Conservation (phyloP, 305 asterid species). For the Fraxinus floribunda region DNA sequence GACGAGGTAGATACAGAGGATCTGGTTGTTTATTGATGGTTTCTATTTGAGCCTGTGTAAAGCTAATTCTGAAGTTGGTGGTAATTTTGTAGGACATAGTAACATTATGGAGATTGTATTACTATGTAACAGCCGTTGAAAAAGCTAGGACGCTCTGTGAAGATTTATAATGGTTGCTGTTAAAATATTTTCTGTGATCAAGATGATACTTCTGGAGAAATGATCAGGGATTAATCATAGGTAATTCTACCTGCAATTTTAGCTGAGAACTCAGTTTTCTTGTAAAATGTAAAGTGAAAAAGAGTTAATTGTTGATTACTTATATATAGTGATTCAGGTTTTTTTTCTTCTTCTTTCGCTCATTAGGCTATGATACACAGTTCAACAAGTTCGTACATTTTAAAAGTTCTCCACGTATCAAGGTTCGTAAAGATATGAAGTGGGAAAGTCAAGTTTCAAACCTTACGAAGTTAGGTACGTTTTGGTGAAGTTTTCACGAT, state of each 20-base stretch:
- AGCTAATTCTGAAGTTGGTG: conserved; percentile 3
- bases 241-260: background rate
- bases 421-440: background rate
- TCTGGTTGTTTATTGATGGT: background rate
- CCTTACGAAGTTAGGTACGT: background rate
- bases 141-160: conserved; percentile 25
- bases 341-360: too few relatives aligned
- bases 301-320: background rate
- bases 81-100: conserved; percentile 46
- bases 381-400: background rate
- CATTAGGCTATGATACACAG: background rate
- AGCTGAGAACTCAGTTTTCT: background rate
- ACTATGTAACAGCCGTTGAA: conserved; percentile 42
- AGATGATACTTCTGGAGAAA: too few relatives aligned
- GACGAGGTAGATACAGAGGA: conserved; percentile 42
- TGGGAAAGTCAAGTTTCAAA: too few relatives aligned
- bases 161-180: background rate
- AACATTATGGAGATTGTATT: conserved; percentile 69
- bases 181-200: background rate
- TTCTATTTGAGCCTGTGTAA: background rate
- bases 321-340: background rate
- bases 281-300: background rate
- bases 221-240: background rate
- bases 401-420: background rate
- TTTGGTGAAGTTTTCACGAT: background rate